Percentiles rank a stretch among this genome's conserved stretches.
Conservation (phyloP, 768 basidiomycete species). For the Lanmaoa pseudosensibilis region DNA sequence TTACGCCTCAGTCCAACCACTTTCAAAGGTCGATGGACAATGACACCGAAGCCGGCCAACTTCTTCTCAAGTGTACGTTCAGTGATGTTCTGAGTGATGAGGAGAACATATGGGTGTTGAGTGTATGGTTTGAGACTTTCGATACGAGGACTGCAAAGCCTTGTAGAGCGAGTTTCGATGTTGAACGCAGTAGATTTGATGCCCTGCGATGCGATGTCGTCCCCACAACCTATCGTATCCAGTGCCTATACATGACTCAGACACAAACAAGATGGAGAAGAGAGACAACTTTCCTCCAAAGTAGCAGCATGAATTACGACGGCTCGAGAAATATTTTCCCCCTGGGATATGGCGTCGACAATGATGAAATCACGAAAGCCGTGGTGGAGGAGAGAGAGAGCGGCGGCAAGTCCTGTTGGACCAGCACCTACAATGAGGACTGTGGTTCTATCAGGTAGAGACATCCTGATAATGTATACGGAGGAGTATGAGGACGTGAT, state of each 20-base stretch:
- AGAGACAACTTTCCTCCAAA: constrained; percentile 41
- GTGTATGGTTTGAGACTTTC: constrained; percentile 40
- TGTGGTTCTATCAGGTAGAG: constrained; percentile 36
- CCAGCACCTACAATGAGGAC: constrained; percentile 53
- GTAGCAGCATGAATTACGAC: constrained; percentile 51
- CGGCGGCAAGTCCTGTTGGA: constrained; percentile 47
- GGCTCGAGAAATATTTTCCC: constrained; percentile 44
- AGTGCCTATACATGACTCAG: constrained; percentile 43
- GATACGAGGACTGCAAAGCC: constrained; percentile 34
- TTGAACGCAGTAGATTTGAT: constrained; percentile 30
- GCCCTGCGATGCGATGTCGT: constrained; percentile 39
- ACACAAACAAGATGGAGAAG: constrained; percentile 13
- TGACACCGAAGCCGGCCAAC: constrained; percentile 34
- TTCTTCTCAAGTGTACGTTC: constrained; percentile 42
- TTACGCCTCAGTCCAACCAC: constrained; percentile 39
- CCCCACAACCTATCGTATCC: constrained; percentile 44
- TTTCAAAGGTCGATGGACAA: constrained; percentile 39
- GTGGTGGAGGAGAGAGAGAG: constrained; percentile 44
- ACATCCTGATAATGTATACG: constrained; percentile 2
- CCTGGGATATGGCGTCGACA: constrained; percentile 40
- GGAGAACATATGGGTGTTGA: constrained; percentile 42
- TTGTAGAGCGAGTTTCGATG: constrained; percentile 32
- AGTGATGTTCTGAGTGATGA: constrained; percentile 45
- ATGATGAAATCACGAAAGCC: constrained; percentile 43
- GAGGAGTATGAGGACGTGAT: not conserved